Base-by-base conservation (phyloP, 305 asterid species). In the Petunia hybrid region DNA sequence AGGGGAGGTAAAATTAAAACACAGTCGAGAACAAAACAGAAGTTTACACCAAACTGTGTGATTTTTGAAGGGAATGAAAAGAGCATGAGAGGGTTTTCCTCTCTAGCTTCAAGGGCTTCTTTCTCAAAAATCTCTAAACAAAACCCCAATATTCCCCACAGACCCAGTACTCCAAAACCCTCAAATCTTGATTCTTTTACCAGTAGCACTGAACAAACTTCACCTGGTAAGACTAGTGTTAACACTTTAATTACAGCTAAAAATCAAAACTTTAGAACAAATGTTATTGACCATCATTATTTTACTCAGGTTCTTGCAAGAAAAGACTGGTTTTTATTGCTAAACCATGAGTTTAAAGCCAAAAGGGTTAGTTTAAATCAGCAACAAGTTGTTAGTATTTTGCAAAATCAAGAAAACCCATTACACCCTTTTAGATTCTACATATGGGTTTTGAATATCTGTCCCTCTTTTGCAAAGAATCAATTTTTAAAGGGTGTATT, bases 341-440 rank as follows among this genome's bases (percentile, higher is more conserved):
- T 96, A 40, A 92, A 84, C 83, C 97, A 90, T 7, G 99, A 96
- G 78, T 82, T 90, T 13, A 90, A 85, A 85, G 86, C 89, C 80
- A 87, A 82, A 46, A 84, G 87, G 82, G 79, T 85, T 41, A 77
- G 40, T 71, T 85, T 94, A 88, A 89, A 80, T 83, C 70, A 87
- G 13, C 94, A 80, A 77, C 60, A 62, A 73, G 84, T 89, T 56
- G 87, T 89, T 83, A 93, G 98, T 79, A 77, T 94, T 83, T 80
- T 93, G 90, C 98, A 93, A 86, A 92, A 96, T 80, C 98, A 90
- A 78, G 98, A 94, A 82, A 91, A 87, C 82, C 90, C 90, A 77
- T 57, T 94, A 62, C 87, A 82, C 80, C 77, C 86, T 65, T 83
- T 94, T 88, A 88, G 97, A 84, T 91, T 95, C 82, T 94, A 89